These are phyloP conservation scores for Coemansia sp. DNA, from an alignment of 192 early-diverging fungal genomes.

Conservation along the genomic window DNA sequence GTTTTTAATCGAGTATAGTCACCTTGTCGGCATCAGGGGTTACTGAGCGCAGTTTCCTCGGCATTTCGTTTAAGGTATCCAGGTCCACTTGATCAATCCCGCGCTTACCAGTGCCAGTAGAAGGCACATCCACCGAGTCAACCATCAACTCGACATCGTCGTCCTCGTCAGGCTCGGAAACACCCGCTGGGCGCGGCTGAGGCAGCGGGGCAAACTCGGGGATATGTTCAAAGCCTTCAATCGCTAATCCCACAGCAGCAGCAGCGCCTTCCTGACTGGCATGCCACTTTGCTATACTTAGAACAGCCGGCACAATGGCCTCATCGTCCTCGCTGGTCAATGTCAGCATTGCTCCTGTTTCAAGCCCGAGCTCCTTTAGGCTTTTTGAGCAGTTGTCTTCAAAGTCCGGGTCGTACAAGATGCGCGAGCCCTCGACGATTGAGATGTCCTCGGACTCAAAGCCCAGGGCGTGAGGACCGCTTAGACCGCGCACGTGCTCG, in stretches of 20 bases:
- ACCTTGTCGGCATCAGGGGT: not conserved
- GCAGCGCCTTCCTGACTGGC: not conserved
- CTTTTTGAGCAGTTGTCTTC: conserved; percentile 69
- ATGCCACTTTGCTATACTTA: conserved; percentile 18
- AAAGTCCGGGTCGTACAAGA: conserved; percentile 87
- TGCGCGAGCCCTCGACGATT: conserved; percentile 65
- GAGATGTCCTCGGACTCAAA: conserved; percentile 66
- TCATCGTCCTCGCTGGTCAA: conserved; percentile 31
- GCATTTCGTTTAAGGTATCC: no score
- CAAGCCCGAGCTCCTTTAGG: conserved; percentile 59
- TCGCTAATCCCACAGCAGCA: no score
- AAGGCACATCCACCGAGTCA: conserved; percentile 1
- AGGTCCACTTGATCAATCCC: not conserved
- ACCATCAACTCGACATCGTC: conserved; percentile 9
- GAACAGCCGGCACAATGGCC: conserved; percentile 22
- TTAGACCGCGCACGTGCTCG: conserved; percentile 34
- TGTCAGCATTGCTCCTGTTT: conserved; percentile 27
- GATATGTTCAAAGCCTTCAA: conserved; percentile 33
- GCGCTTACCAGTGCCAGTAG: not conserved
- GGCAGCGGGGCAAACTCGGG: conserved; percentile 33
- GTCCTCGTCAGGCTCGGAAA: conserved; percentile 4
- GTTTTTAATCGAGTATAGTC: not conserved
- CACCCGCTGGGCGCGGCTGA: not conserved
- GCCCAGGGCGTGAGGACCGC: conserved; percentile 39
- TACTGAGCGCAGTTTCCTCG: no score